Percentiles rank a stretch among this genome's conserved stretches.
Evolutionary conservation across 768 basidiomycete genomes (phyloP).

Genomic region (Pleurotus djamor): DNA sequence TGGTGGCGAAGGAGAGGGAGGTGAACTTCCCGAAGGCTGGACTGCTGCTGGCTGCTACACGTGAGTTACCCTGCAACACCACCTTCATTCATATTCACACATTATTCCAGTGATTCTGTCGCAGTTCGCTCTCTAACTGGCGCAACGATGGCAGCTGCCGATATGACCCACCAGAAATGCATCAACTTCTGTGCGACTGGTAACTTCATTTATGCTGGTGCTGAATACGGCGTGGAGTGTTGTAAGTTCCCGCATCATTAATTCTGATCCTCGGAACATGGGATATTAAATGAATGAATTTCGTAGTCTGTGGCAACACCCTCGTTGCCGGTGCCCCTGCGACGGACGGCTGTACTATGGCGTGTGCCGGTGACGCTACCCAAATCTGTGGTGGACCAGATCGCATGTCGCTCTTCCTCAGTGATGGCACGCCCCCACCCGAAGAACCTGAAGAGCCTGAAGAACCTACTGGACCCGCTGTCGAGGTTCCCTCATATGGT

Average conservation of each 20-base stretch:
- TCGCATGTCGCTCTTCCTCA: conserved; percentile 2
- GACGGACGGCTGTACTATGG: conserved; percentile 1
- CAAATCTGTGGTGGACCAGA: conserved; percentile 8
- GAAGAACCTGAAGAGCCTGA: conserved; percentile 1
- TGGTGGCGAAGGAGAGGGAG: neutral
- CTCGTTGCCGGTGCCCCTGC: conserved; percentile 1
- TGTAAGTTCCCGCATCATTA: conserved; percentile 6
- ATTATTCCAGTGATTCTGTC: conserved; percentile 8
- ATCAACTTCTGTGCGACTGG: conserved; percentile 7
- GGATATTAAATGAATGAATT: neutral
- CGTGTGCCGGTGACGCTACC: conserved; percentile 1
- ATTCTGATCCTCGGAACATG: neutral
- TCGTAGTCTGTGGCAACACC: neutral
- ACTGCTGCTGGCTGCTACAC: conserved; percentile 11
- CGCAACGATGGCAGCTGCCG: conserved; percentile 7
- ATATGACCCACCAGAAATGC: conserved; percentile 10
- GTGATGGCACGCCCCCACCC: conserved; percentile 1
- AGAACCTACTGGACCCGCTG: neutral
- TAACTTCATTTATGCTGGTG: conserved; percentile 11
- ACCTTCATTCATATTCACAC: neutral
- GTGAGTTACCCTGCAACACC: conserved; percentile 4
- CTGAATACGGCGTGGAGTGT: conserved; percentile 11
- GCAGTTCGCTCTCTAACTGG: conserved; percentile 5
- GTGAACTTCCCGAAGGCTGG: conserved; percentile 2
- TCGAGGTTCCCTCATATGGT: neutral